These are phyloP conservation scores for Ricinus communis DNA, from an alignment of 345 rosid species.

Conservation along the genomic window DNA sequence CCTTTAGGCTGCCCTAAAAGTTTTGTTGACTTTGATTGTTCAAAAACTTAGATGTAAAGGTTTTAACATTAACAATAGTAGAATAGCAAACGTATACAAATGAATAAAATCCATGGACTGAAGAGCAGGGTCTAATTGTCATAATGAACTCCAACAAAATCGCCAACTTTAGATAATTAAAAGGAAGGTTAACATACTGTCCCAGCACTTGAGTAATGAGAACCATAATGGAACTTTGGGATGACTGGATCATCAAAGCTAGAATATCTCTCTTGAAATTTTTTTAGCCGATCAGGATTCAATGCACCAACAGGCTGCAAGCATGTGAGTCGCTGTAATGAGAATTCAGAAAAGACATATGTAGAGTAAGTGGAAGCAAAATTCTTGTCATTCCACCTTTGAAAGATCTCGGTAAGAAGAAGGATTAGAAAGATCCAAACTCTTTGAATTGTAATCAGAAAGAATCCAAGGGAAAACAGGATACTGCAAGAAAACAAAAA, in stretches of 20 bases:
- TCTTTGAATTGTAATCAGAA: conserved; percentile 74
- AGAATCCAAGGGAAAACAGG: conserved; percentile 99
- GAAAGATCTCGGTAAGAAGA: conserved; percentile 92
- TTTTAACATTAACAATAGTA: not conserved
- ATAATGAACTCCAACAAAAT: conserved; percentile 1
- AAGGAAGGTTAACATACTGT: conserved; percentile 56
- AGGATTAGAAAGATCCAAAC: conserved; percentile 78
- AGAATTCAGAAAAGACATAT: conserved; percentile 22
- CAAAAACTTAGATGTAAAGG: not conserved
- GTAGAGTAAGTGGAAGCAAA: conserved; percentile 25
- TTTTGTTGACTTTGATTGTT: not conserved
- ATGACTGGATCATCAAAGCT: conserved; percentile 97
- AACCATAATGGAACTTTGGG: conserved; percentile 97
- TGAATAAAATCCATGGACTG: conserved; percentile 4
- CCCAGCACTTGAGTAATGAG: conserved; percentile 98
- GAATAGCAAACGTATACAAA: not conserved
- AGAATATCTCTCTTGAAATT: conserved; percentile 93
- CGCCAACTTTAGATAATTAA: conserved; percentile 12
- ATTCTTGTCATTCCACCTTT: conserved; percentile 56
- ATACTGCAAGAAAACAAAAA: conserved; percentile 64
- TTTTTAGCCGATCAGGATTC: conserved; percentile 74
- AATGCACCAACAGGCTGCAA: conserved; percentile 97
- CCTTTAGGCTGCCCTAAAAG: not conserved
- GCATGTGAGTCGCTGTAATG: conserved; percentile 21
- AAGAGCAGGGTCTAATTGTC: not conserved